Conservation (phyloP, 371 early-diverging fungal species). For the Mucor saturninus region DNA sequence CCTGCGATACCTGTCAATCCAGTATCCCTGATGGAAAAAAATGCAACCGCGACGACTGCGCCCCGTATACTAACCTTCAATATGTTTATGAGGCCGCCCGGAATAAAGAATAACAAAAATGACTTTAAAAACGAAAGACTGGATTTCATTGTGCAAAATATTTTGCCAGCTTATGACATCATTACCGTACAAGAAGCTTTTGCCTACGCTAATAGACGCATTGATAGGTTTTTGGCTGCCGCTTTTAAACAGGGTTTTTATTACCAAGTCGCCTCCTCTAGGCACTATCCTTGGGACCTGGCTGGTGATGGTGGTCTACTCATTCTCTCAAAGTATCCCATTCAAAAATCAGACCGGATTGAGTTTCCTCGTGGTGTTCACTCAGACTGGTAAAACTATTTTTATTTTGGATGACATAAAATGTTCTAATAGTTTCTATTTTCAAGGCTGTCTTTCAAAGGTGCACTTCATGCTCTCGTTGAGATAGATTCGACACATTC, state of each 20-base stretch:
- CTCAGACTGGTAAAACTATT: slow-evolving; percentile 62
- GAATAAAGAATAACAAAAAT: slow-evolving; percentile 69
- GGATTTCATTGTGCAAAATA: slow-evolving; percentile 62
- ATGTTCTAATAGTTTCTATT: neutral
- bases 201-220: slow-evolving; percentile 69
- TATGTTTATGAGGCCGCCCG: slow-evolving; percentile 87
- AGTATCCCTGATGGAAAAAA: neutral
- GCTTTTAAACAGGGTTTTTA: slow-evolving; percentile 73
- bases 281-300: slow-evolving; percentile 64
- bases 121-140: slow-evolving; percentile 82
- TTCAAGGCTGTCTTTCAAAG: slow-evolving; percentile 70
- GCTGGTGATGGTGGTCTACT: slow-evolving; percentile 84
- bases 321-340: slow-evolving; percentile 74
- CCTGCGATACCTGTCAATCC: slow-evolving; percentile 21
- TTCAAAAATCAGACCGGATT: slow-evolving; percentile 57
- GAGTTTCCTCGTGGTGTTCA: slow-evolving; percentile 73
- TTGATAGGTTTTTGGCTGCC: slow-evolving; percentile 53
- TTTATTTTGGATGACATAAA: neutral
- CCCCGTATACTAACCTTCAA: slow-evolving; percentile 79
- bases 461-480: slow-evolving; percentile 78
- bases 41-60: neutral
- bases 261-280: slow-evolving; percentile 57
- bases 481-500: slow-evolving; percentile 46
- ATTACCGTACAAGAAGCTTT: slow-evolving; percentile 86
- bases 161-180: slow-evolving; percentile 75